These are phyloP conservation scores for Codiaeum variegatum DNA, from an alignment of 441 rosid species.

Conservation along the genomic window DNA sequence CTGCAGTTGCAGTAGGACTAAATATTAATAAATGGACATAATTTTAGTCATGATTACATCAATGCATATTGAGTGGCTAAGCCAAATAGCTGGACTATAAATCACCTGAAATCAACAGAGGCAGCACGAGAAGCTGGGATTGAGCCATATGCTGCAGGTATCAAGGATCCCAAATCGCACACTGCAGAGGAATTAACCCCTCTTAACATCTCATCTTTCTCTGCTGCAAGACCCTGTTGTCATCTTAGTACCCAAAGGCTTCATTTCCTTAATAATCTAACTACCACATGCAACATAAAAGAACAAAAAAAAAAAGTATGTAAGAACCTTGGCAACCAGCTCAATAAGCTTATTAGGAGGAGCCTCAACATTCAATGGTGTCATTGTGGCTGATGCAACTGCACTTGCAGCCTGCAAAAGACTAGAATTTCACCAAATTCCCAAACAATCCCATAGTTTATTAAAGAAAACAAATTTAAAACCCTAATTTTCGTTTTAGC, in stretches of 20 bases:
- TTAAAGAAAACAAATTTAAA: not conserved
- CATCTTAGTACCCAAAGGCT: constrained; percentile 34
- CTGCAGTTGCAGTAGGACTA: not conserved
- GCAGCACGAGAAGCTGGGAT: constrained; percentile 47
- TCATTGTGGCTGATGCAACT: constrained; percentile 83
- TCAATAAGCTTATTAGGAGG: constrained; percentile 76
- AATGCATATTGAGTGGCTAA: not conserved
- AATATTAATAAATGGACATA: not conserved
- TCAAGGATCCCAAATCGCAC: constrained; percentile 32
- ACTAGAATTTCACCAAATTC: not conserved
- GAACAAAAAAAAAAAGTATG: not conserved
- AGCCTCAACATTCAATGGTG: constrained; percentile 62
- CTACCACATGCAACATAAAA: not conserved
- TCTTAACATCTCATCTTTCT: constrained; percentile 54
- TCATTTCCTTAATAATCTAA: constrained; percentile 14
- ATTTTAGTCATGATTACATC: not conserved
- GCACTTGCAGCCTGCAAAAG: constrained; percentile 61
- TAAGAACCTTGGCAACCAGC: constrained; percentile 71
- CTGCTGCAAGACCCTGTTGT: constrained; percentile 85
- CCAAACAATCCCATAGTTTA: not conserved
- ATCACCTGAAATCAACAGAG: constrained; percentile 65
- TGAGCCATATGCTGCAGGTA: constrained; percentile 50
- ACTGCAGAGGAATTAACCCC: constrained; percentile 48
- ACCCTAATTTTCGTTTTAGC: not conserved
- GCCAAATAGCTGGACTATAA: constrained; percentile 2